Conservation (phyloP, 371 early-diverging fungal genomes). For the Zychaea mexicana region DNA sequence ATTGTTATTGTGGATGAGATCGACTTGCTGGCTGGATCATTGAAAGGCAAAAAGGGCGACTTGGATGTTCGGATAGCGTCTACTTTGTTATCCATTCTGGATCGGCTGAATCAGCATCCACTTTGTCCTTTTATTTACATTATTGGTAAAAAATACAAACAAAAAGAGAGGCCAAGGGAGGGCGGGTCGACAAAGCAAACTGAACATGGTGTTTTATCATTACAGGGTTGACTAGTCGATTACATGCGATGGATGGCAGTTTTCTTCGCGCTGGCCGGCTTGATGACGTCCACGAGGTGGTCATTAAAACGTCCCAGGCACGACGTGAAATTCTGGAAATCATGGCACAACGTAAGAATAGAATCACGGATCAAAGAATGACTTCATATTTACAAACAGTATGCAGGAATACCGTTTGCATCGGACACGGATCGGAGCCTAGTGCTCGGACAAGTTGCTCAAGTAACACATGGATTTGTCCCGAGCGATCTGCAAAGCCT, state of each 20-base stretch:
- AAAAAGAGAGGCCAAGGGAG: too few relatives aligned
- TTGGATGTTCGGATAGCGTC: conserved; percentile 34
- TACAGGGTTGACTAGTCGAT: conserved; percentile 54
- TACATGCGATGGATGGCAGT: conserved; percentile 55
- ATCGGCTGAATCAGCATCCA: conserved; percentile 54
- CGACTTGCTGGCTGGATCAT: conserved; percentile 56
- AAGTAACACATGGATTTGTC: conserved; percentile 93
- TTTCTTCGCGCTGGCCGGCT: conserved; percentile 63
- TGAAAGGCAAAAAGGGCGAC: conserved; percentile 42
- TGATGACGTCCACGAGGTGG: conserved; percentile 52
- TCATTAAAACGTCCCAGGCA: conserved; percentile 49
- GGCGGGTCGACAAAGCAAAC: too few relatives aligned
- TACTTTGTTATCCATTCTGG: conserved; percentile 35
- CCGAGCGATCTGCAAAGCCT: conserved; percentile 75
- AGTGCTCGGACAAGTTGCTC: conserved; percentile 81
- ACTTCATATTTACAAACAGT: not conserved
- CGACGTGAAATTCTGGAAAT: conserved; percentile 48
- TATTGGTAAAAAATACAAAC: conserved; percentile 42
- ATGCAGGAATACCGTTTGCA: not conserved
- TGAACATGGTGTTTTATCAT: not conserved
- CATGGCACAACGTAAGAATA: conserved; percentile 46
- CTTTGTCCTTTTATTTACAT: conserved; percentile 45
- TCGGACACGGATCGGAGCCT: conserved; percentile 36
- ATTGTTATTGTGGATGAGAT: conserved; percentile 65
- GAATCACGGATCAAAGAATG: not conserved